These are phyloP conservation scores for Babesia ovata DNA, from an alignment of 169 alveolate genomes.

Conservation along the genomic window DNA sequence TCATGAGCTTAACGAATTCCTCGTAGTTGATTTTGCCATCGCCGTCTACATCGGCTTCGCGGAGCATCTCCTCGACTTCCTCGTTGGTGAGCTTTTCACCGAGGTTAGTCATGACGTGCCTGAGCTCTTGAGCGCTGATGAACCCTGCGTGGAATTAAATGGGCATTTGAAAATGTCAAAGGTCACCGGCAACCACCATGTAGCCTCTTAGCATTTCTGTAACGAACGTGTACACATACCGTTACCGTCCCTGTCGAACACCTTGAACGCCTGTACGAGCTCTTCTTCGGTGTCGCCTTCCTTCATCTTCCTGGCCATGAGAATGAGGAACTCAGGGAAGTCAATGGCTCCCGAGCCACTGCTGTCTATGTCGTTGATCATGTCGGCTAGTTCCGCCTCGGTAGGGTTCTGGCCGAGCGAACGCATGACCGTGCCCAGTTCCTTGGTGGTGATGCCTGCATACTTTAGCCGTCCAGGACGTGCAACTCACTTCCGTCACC, in stretches of 20 bases:
- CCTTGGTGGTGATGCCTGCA: conserved; percentile 92
- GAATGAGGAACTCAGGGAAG: conserved; percentile 97
- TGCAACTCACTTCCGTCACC: conserved; percentile 94
- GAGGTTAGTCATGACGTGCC: conserved; percentile 98
- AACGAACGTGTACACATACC: conserved; percentile 59
- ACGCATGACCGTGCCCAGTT: conserved; percentile 95
- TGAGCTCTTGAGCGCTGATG: conserved; percentile 97
- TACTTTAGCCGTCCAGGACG: background rate
- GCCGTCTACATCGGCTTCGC: conserved; percentile 99
- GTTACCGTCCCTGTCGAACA: conserved; percentile 97
- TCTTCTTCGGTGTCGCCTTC: conserved; percentile 99
- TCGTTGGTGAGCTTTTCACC: conserved; percentile 98
- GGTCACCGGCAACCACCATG: background rate
- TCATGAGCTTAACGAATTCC: conserved; percentile 98
- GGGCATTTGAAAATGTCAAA: background rate
- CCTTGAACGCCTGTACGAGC: conserved; percentile 97
- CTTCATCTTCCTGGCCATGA: conserved; percentile 99
- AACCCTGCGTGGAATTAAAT: conserved; percentile 81
- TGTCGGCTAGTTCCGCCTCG: conserved; percentile 94
- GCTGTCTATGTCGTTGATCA: conserved; percentile 96
- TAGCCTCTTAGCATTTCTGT: background rate
- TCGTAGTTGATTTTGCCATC: conserved; percentile 98
- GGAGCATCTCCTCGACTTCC: conserved; percentile 99
- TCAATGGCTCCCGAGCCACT: conserved; percentile 95
- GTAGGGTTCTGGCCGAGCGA: conserved; percentile 96